Evolutionary conservation across 2,329 filamentous ascomycete genomes (phyloP).

Genomic region (Chrysosporium queenslandicum): DNA sequence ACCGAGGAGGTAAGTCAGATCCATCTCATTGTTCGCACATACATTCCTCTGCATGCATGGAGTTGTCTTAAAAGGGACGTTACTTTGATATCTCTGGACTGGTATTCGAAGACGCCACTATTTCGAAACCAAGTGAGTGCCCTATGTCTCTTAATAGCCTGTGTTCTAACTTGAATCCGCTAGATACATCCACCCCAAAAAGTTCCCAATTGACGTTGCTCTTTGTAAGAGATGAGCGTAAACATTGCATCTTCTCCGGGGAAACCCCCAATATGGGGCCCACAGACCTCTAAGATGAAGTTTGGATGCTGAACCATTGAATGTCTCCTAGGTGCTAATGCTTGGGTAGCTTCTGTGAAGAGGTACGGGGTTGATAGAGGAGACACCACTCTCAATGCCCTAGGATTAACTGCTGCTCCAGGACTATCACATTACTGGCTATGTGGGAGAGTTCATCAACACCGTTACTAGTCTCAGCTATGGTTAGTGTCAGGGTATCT

Average conservation of each 20-base stretch:
- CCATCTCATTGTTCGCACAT: no score
- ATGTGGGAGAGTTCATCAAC: conserved; percentile 22
- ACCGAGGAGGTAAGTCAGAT: no score
- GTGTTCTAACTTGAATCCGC: no score
- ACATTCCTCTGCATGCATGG: no score
- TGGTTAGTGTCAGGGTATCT: conserved; percentile 1
- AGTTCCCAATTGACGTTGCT: no score
- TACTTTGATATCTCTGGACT: no score
- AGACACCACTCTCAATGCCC: no score
- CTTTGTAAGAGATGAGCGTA: conserved; percentile 12
- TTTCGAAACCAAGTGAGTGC: neutral
- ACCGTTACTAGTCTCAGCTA: conserved; percentile 22
- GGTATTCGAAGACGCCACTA: no score
- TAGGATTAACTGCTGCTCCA: conserved; percentile 4
- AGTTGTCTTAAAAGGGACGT: no score
- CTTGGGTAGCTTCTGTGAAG: conserved; percentile 13
- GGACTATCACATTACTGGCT: conserved; percentile 21
- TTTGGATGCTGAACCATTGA: neutral
- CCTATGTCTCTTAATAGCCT: neutral
- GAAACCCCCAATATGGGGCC: conserved; percentile 10
- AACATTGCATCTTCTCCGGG: conserved; percentile 9
- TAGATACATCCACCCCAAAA: neutral
- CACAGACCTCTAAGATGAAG: conserved; percentile 16
- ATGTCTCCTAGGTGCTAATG: conserved; percentile 7
- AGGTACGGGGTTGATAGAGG: conserved; percentile 6